Conservation (phyloP, 345 rosid genomes). For the Pistacia vera region DNA sequence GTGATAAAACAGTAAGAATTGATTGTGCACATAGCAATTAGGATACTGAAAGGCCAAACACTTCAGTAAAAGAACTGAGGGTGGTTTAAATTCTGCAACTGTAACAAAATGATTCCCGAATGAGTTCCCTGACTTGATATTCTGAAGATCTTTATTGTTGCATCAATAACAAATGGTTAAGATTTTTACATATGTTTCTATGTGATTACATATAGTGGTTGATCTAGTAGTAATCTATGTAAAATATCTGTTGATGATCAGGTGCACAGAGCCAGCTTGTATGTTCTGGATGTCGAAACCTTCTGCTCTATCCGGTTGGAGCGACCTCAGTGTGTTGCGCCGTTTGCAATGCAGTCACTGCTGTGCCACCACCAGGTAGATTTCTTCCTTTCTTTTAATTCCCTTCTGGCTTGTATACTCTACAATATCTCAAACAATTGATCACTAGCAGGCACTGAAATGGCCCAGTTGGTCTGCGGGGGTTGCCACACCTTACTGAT, state of each 20-base stretch:
- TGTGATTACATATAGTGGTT: background rate
- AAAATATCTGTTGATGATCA: constrained; percentile 27
- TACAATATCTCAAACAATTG: background rate
- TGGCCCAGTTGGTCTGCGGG: constrained; percentile 98
- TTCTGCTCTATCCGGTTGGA: constrained; percentile 88
- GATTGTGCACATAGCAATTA: background rate
- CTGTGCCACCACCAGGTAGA: constrained; percentile 92
- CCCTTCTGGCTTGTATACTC: background rate
- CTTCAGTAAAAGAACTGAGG: background rate
- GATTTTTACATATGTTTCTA: background rate
- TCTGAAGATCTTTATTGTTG: background rate
- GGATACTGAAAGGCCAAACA: background rate
- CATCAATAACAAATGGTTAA: background rate
- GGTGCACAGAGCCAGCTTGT: constrained; percentile 88
- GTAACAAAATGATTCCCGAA: too few relatives aligned
- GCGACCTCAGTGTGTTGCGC: constrained; percentile 98
- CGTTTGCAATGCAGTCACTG: constrained; percentile 98
- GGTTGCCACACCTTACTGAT: constrained; percentile 95
- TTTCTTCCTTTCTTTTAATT: background rate
- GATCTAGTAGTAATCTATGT: constrained; percentile 2
- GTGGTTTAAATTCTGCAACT: background rate
- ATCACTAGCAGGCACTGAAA: constrained; percentile 76
- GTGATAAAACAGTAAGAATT: background rate
- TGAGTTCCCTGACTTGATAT: too few relatives aligned
- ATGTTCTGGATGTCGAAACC: constrained; percentile 95